Evolutionary conservation across 2,329 filamentous ascomycete genomes (phyloP), one percentile per base, ranked within the genome.

Genomic region (Aspergillus calidoustus): DNA sequence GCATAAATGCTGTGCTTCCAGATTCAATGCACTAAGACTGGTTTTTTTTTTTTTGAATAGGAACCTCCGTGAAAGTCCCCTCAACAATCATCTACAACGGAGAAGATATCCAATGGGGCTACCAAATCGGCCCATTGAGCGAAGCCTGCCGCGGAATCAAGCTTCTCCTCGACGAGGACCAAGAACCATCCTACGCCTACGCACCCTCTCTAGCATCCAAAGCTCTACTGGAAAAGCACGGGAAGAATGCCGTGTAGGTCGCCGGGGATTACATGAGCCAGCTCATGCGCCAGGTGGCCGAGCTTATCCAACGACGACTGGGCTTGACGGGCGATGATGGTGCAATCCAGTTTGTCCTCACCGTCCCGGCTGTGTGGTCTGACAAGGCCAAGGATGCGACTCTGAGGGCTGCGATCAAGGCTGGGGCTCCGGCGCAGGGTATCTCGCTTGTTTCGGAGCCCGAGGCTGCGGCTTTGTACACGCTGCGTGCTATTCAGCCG

Each of bases 291-390:
- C 25, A 62, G 23, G 25, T 41, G 1, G 30, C 49, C 15, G 7
- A 47, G 13, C 38, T 59, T 11, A 41, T 62, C 22, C 15, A 59
- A 15, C 60, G 57, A 5, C 56, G 64, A 8, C 60, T 69, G 54
- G 62, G 64, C 5, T 17, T 31, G 2, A 44, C 59, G 0, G 46
- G 67, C 5, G 41, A 65, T 8, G 41, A 48, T 1, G 67, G 71
- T 52, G 46, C 69, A 13, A 54, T 69, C 23, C 51, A 68, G 30
- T 76, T 64, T 34, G 53, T 75, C 1, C 50, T 77, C 1, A 71
- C 71, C 1, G 70, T 75, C 1, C 74, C 75, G 0, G 75, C 74
- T 2, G 69, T 77, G 0, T 77, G 74, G 72, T 74, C 73, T 0
- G 74, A 76, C 44, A 74, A 71, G 43, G 75, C 69, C 0, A 74